Evolutionary conservation across 768 basidiomycete species (phyloP), one percentile per base, ranked within the genome.

Genomic region (Leccinum aurantiacum): DNA sequence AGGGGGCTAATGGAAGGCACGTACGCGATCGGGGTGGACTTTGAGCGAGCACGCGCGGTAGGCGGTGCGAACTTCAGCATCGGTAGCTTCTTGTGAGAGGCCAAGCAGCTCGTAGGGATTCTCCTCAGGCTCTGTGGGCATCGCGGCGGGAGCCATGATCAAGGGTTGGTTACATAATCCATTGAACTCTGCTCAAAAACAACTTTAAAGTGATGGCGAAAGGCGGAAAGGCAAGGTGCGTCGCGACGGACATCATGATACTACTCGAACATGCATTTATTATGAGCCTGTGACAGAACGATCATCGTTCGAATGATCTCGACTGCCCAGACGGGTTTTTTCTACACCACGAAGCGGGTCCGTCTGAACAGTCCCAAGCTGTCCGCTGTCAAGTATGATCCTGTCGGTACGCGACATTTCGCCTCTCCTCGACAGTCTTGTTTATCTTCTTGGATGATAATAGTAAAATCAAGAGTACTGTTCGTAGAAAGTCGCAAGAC

Each of bases 341-440:
- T 95, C 74, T 96, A 95, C 76, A 92, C 91, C 22, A 90, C 89
- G 3, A 83, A 87, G 62, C 83, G 94, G 19, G 76, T 88, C 46
- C 82, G 94, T 13, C 74, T 66, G 54, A 68, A 82, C 68, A 89
- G 87, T 2, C 86, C 91, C n/a, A 89, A 83, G 73, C 76, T 96
- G 53, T 87, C 91, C 8, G 88, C 91, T n/a, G 89, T 95, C 66
- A 96, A 95, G 74, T 95, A 95, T 71, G 94, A 96, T 69, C 92
- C 93, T 1, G 77, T 79, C 69, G 91, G 93, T 93, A 71, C 59
- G 85, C 72, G n/a, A 33, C 53, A 4, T 31, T 22, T 55, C 54
- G 9, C 19, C 24, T 31, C 54, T n/a, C 33, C 3, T 56, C 6
- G 15, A 17, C 22, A 9, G 13, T 25, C 2, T 10, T 37, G 17